phyloP scores from a whole-genome alignment of 2,329 filamentous ascomycete genomes.

The Cercospora beticola region DNA sequence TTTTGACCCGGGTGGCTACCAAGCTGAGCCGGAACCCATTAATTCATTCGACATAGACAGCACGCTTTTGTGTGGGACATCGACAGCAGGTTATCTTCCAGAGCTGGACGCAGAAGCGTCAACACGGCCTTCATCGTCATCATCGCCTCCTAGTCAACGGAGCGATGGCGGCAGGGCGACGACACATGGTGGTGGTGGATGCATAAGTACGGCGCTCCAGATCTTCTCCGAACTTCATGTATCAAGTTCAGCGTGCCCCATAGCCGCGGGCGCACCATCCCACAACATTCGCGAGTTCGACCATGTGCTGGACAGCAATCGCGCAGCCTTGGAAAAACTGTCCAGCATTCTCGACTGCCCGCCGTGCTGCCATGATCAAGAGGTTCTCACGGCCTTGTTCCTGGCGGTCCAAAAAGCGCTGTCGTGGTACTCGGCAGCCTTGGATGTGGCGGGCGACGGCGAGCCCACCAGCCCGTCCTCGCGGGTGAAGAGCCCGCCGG shows the following conservation, averaged over 20 bases:
- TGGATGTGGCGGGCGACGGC: neutral
- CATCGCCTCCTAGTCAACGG: neutral
- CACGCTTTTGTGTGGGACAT: neutral
- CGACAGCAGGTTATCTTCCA: neutral
- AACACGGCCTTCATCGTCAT: neutral
- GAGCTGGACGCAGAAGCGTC: neutral
- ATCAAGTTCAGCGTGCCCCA: neutral
- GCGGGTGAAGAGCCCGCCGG: constrained; percentile 7
- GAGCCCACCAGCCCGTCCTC: neutral
- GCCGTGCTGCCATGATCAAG: constrained; percentile 7
- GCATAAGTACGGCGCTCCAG: constrained; percentile 6
- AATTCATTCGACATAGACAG: neutral
- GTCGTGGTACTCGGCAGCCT: constrained; percentile 10
- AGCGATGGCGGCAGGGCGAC: neutral
- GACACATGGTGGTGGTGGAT: neutral
- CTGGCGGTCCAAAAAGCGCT: constrained; percentile 6
- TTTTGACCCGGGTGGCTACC: neutral
- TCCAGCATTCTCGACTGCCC: constrained; percentile 7
- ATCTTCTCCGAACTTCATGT: constrained; percentile 11
- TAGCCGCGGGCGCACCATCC: neutral
- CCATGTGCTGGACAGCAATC: constrained; percentile 9
- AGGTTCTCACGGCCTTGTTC: constrained; percentile 7
- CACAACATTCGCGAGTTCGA: constrained; percentile 1
- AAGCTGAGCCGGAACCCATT: neutral
- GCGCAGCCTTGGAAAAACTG: constrained; percentile 1